These are phyloP conservation scores for Xylariaceae sp. DNA, from an alignment of 2,329 filamentous ascomycete genomes.

Conservation along the genomic window DNA sequence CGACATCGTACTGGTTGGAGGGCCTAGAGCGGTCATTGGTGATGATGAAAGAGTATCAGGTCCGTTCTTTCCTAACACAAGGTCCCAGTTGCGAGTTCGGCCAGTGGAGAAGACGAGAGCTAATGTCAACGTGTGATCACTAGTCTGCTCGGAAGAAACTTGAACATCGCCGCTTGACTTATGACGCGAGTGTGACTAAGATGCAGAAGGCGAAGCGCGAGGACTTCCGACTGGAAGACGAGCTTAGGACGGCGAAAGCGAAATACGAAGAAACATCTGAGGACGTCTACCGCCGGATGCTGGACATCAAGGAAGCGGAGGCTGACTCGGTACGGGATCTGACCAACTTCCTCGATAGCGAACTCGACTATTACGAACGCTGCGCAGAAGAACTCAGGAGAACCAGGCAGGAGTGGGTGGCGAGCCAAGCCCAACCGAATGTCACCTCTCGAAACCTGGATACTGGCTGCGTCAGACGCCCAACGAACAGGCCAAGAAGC, in stretches of 20 bases:
- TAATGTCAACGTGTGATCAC: conserved; percentile 11
- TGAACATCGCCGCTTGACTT: conserved; percentile 80
- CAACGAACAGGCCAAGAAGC: conserved; percentile 37
- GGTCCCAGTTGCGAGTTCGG: too few relatives aligned
- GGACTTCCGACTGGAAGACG: conserved; percentile 88
- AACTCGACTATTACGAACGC: conserved; percentile 86
- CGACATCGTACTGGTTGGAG: conserved; percentile 81
- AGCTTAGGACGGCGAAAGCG: conserved; percentile 81
- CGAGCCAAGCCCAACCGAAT: conserved; percentile 16
- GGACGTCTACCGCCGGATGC: conserved; percentile 86
- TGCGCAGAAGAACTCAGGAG: conserved; percentile 75
- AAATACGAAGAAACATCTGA: conserved; percentile 96
- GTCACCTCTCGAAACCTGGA: conserved; percentile 23
- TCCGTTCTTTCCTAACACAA: conserved; percentile 39
- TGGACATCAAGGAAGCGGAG: conserved; percentile 92
- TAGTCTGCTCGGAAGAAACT: conserved; percentile 83
- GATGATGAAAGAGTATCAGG: conserved; percentile 98
- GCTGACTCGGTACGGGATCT: conserved; percentile 76
- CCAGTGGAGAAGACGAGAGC: neutral
- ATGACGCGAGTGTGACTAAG: conserved; percentile 83
- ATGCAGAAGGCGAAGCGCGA: conserved; percentile 92
- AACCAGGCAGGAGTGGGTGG: conserved; percentile 43
- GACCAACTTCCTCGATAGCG: conserved; percentile 75
- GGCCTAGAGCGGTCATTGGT: conserved; percentile 82
- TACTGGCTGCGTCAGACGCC: conserved; percentile 20